These are phyloP conservation scores for Corylus avellana DNA, from an alignment of 306 rosid species.

Conservation along the genomic window DNA sequence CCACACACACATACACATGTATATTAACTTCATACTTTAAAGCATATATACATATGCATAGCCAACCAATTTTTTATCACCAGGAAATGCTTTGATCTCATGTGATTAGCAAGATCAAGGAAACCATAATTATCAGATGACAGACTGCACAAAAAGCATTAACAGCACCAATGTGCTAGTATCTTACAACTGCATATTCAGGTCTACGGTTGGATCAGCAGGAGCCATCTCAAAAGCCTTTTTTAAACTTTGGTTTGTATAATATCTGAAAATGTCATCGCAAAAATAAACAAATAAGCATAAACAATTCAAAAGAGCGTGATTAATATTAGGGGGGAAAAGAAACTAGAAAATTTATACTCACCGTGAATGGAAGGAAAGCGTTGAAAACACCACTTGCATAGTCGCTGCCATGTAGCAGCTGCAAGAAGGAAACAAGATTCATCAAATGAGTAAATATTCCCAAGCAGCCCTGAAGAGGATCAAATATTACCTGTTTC, in stretches of 20 bases:
- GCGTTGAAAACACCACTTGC: constrained; percentile 86
- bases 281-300: constrained; percentile 5
- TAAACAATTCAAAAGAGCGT: constrained; percentile 17
- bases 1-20: not conserved
- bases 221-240: constrained; percentile 72
- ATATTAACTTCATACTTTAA: not conserved
- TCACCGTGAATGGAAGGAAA: constrained; percentile 64
- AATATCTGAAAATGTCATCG: constrained; percentile 52
- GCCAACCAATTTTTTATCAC: not conserved
- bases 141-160: constrained; percentile 1
- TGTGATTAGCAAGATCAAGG: constrained; percentile 4
- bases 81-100: not conserved
- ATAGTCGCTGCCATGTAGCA: constrained; percentile 96
- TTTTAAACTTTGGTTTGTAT: constrained; percentile 50
- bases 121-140: constrained; percentile 5
- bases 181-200: constrained; percentile 77
- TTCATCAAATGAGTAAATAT: constrained; percentile 2
- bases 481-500: constrained; percentile 68
- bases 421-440: constrained; percentile 54
- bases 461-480: constrained; percentile 17
- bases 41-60: not conserved
- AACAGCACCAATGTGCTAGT: constrained; percentile 2
- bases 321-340: not conserved
- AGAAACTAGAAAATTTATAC: constrained; percentile 21
- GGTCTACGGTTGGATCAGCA: constrained; percentile 93